A percentile compares a stretch with the other conserved stretches of the same genome.
phyloP scores from a whole-genome alignment of 768 basidiomycete species.

The Leccinum pellstonianum region DNA sequence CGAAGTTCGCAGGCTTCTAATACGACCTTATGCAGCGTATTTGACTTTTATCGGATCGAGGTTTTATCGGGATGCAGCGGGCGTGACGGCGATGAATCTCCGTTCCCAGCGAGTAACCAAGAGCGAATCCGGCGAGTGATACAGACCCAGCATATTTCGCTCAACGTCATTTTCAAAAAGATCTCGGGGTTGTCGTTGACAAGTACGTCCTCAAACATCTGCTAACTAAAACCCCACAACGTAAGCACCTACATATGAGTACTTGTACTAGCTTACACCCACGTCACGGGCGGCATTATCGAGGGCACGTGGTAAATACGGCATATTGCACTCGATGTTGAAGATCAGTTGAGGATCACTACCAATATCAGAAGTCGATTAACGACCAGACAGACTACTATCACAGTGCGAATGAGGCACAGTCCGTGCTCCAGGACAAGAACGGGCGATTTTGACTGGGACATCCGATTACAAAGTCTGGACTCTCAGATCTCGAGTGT shows the following conservation, averaged over 20 bases:
- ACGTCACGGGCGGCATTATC: not conserved
- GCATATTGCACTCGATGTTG: slow-evolving; percentile 13
- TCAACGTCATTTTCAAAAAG: slow-evolving; percentile 5
- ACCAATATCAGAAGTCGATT: slow-evolving; percentile 25
- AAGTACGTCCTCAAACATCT: not conserved
- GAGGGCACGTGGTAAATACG: slow-evolving; percentile 13
- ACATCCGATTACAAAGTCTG: not conserved
- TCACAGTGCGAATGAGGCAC: slow-evolving; percentile 4
- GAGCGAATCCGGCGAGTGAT: slow-evolving; percentile 19
- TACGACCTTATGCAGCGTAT: slow-evolving; percentile 15
- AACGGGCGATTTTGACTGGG: not conserved
- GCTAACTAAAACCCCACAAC: not conserved
- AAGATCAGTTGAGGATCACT: slow-evolving; percentile 34
- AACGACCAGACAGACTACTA: slow-evolving; percentile 13
- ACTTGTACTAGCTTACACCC: not conserved
- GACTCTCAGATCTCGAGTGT: slow-evolving; percentile 1
- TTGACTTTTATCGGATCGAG: slow-evolving; percentile 22
- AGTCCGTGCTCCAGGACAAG: slow-evolving; percentile 1
- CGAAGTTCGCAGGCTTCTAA: slow-evolving; percentile 16
- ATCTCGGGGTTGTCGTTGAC: not conserved
- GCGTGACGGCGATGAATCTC: slow-evolving; percentile 27
- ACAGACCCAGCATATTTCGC: slow-evolving; percentile 4
- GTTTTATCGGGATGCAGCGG: slow-evolving; percentile 15
- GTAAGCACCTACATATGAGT: not conserved
- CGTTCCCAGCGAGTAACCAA: slow-evolving; percentile 26